Conservation (phyloP, 2,329 filamentous ascomycete species). For the Fusarium verrucosum region DNA sequence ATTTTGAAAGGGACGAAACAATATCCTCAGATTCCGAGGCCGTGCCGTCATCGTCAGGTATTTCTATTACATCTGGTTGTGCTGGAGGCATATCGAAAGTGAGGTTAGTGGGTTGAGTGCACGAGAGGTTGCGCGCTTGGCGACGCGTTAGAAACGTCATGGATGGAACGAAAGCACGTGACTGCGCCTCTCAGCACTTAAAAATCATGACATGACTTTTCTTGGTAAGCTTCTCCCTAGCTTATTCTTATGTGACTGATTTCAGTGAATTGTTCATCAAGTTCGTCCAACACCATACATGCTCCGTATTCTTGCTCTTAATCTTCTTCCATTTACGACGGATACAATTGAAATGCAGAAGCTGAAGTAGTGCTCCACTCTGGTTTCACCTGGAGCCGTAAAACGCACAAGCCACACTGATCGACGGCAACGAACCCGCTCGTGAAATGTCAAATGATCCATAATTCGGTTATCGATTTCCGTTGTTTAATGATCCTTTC, state of each 20-base stretch:
- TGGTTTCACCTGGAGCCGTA: neutral
- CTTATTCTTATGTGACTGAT: no score
- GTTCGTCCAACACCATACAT: neutral
- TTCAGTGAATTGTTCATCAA: neutral
- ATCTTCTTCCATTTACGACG: neutral
- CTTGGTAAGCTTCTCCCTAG: neutral
- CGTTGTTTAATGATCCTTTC: neutral
- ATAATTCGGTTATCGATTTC: constrained; percentile 12
- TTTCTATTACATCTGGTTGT: constrained; percentile 39
- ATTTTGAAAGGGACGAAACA: constrained; percentile 5
- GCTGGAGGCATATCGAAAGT: constrained; percentile 24
- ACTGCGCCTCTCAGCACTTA: neutral
- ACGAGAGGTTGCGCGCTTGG: constrained; percentile 17
- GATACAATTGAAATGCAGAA: neutral
- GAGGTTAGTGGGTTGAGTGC: neutral
- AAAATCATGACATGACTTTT: neutral
- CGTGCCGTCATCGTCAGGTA: constrained; percentile 40
- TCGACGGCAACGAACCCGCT: neutral
- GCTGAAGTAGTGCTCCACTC: neutral
- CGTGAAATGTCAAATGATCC: constrained; percentile 2
- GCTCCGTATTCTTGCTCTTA: neutral
- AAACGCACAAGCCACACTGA: constrained; percentile 28
- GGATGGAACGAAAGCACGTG: constrained; percentile 41
- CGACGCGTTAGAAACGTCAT: constrained; percentile 14
- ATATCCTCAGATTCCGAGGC: constrained; percentile 35